phyloP scores from a whole-genome alignment of 2,329 filamentous ascomycete species.

The Fusarium sp. region DNA sequence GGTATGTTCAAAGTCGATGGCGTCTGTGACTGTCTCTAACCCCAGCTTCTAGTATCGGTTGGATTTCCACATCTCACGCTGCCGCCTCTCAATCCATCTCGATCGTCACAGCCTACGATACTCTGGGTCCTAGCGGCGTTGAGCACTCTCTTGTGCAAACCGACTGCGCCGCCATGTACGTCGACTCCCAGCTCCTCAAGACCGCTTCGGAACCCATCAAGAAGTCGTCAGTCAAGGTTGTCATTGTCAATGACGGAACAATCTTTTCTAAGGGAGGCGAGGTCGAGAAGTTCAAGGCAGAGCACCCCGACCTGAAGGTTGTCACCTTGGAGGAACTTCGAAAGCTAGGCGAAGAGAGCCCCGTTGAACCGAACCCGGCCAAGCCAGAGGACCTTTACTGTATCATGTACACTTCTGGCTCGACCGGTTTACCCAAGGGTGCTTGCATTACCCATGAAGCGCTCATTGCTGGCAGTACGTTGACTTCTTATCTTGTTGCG shows the following conservation, averaged over 20 bases:
- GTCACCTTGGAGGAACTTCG: constrained; percentile 67
- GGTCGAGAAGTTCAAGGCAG: constrained; percentile 66
- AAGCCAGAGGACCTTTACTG: constrained; percentile 83
- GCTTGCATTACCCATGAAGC: constrained; percentile 84
- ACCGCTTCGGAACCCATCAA: constrained; percentile 68
- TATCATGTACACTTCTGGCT: constrained; percentile 88
- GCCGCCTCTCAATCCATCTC: constrained; percentile 86
- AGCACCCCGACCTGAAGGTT: constrained; percentile 64
- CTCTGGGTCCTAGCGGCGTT: constrained; percentile 84
- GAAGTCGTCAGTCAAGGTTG: constrained; percentile 65
- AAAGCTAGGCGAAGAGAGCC: constrained; percentile 72
- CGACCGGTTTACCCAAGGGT: constrained; percentile 89
- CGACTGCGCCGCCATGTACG: constrained; percentile 82
- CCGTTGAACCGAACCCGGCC: constrained; percentile 76
- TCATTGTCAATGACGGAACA: constrained; percentile 72
- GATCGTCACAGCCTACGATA: constrained; percentile 96
- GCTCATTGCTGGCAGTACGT: constrained; percentile 75
- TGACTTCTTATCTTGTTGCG: constrained; percentile 43
- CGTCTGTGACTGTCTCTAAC: neutral
- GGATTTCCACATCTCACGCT: constrained; percentile 83
- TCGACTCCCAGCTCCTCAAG: constrained; percentile 81
- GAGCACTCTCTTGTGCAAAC: constrained; percentile 89
- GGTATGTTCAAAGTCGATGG: constrained; percentile 57
- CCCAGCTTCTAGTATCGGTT: constrained; percentile 69
- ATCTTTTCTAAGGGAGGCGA: constrained; percentile 63